Percentiles rank a stretch among this genome's conserved stretches.
phyloP scores from a whole-genome alignment of 768 basidiomycete species.

The Boletus insuetus region DNA sequence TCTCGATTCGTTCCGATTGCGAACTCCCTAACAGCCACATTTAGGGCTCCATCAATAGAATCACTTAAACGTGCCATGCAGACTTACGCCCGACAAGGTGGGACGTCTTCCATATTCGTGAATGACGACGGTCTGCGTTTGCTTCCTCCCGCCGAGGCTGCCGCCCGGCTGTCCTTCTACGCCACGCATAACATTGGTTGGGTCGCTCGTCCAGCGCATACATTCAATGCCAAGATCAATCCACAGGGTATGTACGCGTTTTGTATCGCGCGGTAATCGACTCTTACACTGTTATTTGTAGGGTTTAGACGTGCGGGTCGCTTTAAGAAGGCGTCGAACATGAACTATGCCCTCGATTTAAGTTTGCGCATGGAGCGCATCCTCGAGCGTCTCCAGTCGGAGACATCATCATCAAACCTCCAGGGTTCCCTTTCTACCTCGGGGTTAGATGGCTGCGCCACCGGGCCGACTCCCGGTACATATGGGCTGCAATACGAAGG shows the following conservation, averaged over 20 bases:
- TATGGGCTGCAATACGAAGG: slow-evolving; percentile 69
- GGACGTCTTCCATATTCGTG: slow-evolving; percentile 54
- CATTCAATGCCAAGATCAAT: slow-evolving; percentile 39
- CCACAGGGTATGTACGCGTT: slow-evolving; percentile 43
- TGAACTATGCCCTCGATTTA: slow-evolving; percentile 72
- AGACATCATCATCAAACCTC: slow-evolving; percentile 20
- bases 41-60: slow-evolving; percentile 45
- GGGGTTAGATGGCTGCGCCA: slow-evolving; percentile 20
- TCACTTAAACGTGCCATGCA: slow-evolving; percentile 60
- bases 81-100: slow-evolving; percentile 66
- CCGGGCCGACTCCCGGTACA: slow-evolving; percentile 36
- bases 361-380: slow-evolving; percentile 37
- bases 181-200: slow-evolving; percentile 57
- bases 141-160: slow-evolving; percentile 44
- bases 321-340: slow-evolving; percentile 93
- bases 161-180: slow-evolving; percentile 51
- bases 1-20: slow-evolving; percentile 10
- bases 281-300: neutral
- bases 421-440: slow-evolving; percentile 24
- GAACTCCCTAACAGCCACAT: neutral
- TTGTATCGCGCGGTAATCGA: slow-evolving; percentile 35
- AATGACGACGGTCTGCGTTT: slow-evolving; percentile 64
- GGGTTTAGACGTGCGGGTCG: slow-evolving; percentile 55
- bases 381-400: slow-evolving; percentile 30
- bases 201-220: slow-evolving; percentile 56